Evolutionary conservation across 768 basidiomycete species (phyloP).

Genomic region (Pisolithus albus): DNA sequence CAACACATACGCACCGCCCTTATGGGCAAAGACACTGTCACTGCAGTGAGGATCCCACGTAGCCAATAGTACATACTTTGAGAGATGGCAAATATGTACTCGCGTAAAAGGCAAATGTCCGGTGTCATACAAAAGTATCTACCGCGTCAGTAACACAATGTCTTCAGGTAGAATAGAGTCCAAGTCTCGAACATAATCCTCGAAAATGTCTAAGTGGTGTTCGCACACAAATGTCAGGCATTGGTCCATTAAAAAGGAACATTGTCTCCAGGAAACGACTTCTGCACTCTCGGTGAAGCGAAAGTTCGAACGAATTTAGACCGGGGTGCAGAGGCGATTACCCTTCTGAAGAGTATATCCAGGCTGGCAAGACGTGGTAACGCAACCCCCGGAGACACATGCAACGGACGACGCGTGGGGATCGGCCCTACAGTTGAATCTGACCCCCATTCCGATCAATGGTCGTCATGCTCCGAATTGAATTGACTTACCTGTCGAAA

Average conservation of each 20-base stretch:
- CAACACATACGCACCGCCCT: constrained; percentile 22
- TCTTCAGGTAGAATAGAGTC: neutral
- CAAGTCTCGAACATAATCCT: neutral
- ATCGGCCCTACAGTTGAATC: constrained; percentile 24
- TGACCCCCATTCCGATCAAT: constrained; percentile 1
- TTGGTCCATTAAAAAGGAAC: neutral
- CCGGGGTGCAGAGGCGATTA: constrained; percentile 11
- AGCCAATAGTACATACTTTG: neutral
- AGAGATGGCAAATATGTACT: neutral
- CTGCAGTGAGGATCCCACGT: constrained; percentile 12
- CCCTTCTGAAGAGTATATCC: constrained; percentile 16
- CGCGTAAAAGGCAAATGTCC: neutral
- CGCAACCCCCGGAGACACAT: constrained; percentile 21
- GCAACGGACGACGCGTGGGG: constrained; percentile 18
- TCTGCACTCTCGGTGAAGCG: neutral
- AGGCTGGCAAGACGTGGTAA: constrained; percentile 19
- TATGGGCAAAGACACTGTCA: constrained; percentile 29
- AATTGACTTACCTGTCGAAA: constrained; percentile 4
- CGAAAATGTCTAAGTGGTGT: neutral
- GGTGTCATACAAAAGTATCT: too few relatives aligned
- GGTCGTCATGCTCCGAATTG: neutral
- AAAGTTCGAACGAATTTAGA: neutral
- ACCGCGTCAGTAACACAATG: too few relatives aligned
- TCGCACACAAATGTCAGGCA: neutral
- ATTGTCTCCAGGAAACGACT: neutral